Evolutionary conservation across 345 rosid species (phyloP).

Genomic region (Aquilaria malaccensis): DNA sequence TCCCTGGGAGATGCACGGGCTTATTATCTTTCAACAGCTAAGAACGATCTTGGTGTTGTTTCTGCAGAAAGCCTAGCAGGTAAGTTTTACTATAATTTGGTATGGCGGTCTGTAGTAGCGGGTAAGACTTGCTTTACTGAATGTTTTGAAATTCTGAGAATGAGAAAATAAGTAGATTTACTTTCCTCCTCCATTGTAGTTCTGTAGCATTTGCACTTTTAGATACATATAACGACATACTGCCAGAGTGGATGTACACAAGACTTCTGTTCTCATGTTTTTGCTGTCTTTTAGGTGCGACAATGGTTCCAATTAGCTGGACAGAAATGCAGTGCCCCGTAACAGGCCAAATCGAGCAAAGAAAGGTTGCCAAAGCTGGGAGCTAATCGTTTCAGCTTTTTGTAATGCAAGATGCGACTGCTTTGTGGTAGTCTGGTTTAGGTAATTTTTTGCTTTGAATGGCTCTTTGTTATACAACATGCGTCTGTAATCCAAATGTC

Average conservation of each 20-base stretch:
- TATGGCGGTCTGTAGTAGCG: too few relatives aligned
- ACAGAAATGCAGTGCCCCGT: conserved; percentile 93
- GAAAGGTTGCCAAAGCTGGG: conserved; percentile 85
- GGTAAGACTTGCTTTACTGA: too few relatives aligned
- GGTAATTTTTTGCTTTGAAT: too few relatives aligned
- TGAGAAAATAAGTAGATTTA: too few relatives aligned
- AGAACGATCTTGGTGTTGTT: conserved; percentile 86
- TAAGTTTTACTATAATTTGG: conserved; percentile 15
- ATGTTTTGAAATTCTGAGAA: too few relatives aligned
- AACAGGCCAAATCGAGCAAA: conserved; percentile 74
- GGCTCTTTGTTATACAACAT: too few relatives aligned
- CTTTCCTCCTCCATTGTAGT: too few relatives aligned
- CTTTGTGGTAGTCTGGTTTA: too few relatives aligned
- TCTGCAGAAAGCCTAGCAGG: conserved; percentile 88
- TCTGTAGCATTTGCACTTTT: too few relatives aligned
- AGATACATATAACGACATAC: too few relatives aligned
- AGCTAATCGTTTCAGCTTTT: conserved; percentile 19
- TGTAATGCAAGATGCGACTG: too few relatives aligned
- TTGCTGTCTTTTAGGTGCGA: conserved; percentile 45
- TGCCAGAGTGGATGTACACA: background rate
- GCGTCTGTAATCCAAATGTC: too few relatives aligned
- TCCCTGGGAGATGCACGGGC: conserved; percentile 97
- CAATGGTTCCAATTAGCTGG: conserved; percentile 94
- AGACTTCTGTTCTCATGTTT: background rate
- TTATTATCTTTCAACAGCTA: conserved; percentile 82